These are phyloP conservation scores for Candida michaelii DNA, from an alignment of 805 yeast species.

Conservation along the genomic window DNA sequence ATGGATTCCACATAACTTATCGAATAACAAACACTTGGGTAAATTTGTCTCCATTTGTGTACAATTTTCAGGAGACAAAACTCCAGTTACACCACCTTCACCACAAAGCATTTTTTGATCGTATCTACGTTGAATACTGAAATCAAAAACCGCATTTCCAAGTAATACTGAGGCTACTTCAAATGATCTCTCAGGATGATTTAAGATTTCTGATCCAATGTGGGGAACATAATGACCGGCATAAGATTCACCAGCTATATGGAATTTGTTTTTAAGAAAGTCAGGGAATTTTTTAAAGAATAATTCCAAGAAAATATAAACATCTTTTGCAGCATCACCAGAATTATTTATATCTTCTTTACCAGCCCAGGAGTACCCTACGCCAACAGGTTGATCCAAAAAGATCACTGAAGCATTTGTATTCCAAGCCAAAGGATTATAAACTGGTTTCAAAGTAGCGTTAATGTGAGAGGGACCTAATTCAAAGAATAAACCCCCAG, in stretches of 20 bases:
- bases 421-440: slow-evolving; percentile 31
- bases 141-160: slow-evolving; percentile 89
- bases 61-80: slow-evolving; percentile 25
- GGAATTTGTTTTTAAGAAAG: slow-evolving; percentile 23
- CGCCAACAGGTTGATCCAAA: slow-evolving; percentile 33
- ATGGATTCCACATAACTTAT: neutral
- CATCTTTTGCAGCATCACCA: slow-evolving; percentile 26
- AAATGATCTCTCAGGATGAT: slow-evolving; percentile 35
- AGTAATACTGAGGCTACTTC: slow-evolving; percentile 76
- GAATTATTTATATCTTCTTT: slow-evolving; percentile 21
- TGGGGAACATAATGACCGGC: slow-evolving; percentile 47
- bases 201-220: slow-evolving; percentile 38
- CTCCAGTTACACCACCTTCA: slow-evolving; percentile 30
- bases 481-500: slow-evolving; percentile 30
- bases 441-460: slow-evolving; percentile 22
- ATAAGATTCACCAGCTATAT: slow-evolving; percentile 41
- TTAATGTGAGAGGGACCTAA: slow-evolving; percentile 29
- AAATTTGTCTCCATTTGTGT: slow-evolving; percentile 22
- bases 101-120: slow-evolving; percentile 90
- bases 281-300: slow-evolving; percentile 31
- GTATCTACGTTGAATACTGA: slow-evolving; percentile 65
- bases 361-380: slow-evolving; percentile 23
- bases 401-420: slow-evolving; percentile 36
- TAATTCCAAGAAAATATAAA: slow-evolving; percentile 29
- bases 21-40: slow-evolving; percentile 5